Conservation (phyloP, 331 rosid genomes). For the Telfairia occidentalis region DNA sequence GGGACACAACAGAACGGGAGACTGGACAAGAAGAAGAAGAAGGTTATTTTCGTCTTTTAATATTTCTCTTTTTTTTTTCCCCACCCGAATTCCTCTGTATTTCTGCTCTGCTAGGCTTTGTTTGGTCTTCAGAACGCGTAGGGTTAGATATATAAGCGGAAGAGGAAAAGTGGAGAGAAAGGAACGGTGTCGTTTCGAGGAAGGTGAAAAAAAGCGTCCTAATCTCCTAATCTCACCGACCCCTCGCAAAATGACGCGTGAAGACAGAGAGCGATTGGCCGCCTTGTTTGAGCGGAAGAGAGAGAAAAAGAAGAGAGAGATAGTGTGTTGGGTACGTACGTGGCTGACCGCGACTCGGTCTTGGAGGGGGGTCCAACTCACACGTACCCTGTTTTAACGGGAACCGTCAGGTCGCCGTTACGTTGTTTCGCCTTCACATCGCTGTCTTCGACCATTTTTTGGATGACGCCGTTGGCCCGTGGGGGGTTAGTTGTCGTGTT, state of each 20-base stretch:
- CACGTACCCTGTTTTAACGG: slow-evolving; percentile 5
- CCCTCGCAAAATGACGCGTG: slow-evolving; percentile 11
- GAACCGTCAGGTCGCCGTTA: slow-evolving; percentile 1
- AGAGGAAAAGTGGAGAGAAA: neutral
- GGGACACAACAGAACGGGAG: neutral
- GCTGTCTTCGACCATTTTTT: neutral
- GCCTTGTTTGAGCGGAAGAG: slow-evolving; percentile 4
- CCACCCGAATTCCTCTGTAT: neutral
- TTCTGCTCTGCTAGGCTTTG: slow-evolving; percentile 13
- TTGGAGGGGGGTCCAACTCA: slow-evolving; percentile 1
- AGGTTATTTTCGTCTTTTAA: neutral
- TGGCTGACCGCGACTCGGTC: slow-evolving; percentile 1
- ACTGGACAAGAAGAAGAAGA: slow-evolving; percentile 1
- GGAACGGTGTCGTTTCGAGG: neutral
- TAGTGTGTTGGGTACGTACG: neutral
- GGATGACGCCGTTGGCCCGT: neutral
- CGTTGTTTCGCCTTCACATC: neutral
- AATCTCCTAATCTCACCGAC: slow-evolving; percentile 12
- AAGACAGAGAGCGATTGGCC: slow-evolving; percentile 9
- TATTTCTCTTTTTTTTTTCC: neutral
- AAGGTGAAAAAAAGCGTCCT: neutral
- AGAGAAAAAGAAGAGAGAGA: neutral
- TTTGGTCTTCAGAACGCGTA: neutral
- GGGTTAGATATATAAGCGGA: neutral
- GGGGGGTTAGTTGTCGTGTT: slow-evolving; percentile 12